phyloP scores from a whole-genome alignment of 2,329 filamentous ascomycete genomes.

The Pseudogymnoascus sp. region DNA sequence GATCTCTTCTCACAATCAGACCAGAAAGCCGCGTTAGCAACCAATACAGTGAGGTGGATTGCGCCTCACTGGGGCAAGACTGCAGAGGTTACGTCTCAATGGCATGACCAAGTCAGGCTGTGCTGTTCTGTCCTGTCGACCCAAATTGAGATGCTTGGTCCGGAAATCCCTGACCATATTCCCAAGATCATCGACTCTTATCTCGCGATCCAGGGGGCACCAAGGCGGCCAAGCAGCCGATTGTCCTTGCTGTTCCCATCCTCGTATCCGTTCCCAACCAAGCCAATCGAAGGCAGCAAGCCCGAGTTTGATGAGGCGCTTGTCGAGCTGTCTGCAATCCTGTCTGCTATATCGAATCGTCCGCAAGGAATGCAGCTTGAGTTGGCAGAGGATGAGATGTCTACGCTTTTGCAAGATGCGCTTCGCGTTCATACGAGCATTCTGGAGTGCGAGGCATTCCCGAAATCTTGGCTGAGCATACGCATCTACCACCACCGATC shows the following conservation, averaged over 20 bases:
- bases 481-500: conserved; percentile 91
- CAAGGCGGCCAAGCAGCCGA: conserved; percentile 47
- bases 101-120: conserved; percentile 84
- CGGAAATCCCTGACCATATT: conserved; percentile 81
- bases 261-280: conserved; percentile 78
- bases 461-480: conserved; percentile 80
- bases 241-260: conserved; percentile 87
- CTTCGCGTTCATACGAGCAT: conserved; percentile 85
- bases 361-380: conserved; percentile 69
- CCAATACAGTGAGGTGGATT: conserved; percentile 84
- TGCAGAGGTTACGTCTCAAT: conserved; percentile 68
- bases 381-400: conserved; percentile 63
- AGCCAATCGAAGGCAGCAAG: conserved; percentile 44
- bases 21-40: conserved; percentile 62
- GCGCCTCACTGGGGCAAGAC: conserved; percentile 84
- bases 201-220: conserved; percentile 56
- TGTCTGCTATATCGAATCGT: conserved; percentile 72
- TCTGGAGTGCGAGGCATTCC: conserved; percentile 81
- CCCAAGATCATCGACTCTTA: conserved; percentile 90
- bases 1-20: conserved; percentile 74
- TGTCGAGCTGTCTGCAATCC: conserved; percentile 77
- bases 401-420: conserved; percentile 66
- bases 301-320: conserved; percentile 74
- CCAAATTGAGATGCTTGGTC: conserved; percentile 67
- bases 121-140: conserved; percentile 89